phyloP scores from a whole-genome alignment of 768 basidiomycete species.

The Rhizopogon rudus region DNA sequence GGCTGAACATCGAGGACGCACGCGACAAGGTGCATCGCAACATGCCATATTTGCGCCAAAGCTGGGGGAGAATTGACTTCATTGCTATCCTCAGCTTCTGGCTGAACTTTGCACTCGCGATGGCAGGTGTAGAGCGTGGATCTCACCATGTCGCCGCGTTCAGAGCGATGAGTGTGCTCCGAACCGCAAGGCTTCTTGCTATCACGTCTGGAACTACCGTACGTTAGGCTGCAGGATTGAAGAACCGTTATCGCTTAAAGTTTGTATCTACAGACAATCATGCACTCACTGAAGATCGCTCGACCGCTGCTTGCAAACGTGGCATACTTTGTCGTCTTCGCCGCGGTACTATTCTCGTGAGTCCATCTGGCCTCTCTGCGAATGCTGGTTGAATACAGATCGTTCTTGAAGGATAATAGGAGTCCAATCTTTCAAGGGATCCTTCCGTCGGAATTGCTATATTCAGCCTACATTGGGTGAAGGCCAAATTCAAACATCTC shows the following conservation, averaged over 20 bases:
- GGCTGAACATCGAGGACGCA: conserved; percentile 49
- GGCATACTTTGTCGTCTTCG: conserved; percentile 88
- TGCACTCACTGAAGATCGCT: conserved; percentile 88
- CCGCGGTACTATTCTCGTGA: conserved; percentile 83
- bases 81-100: conserved; percentile 85
- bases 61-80: conserved; percentile 89
- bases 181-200: conserved; percentile 76
- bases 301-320: conserved; percentile 87
- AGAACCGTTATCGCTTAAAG: background rate
- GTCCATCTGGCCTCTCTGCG: conserved; percentile 15
- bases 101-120: conserved; percentile 72
- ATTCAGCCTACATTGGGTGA: conserved; percentile 54
- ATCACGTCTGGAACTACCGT: conserved; percentile 92
- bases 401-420: conserved; percentile 63
- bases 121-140: conserved; percentile 63
- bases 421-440: conserved; percentile 91
- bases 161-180: conserved; percentile 80
- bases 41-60: conserved; percentile 87
- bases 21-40: conserved; percentile 57
- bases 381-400: background rate
- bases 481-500: conserved; percentile 39
- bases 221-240: conserved; percentile 21
- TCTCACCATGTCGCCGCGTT: conserved; percentile 78
- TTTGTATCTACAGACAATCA: conserved; percentile 56
- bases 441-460: conserved; percentile 61